Evolutionary conservation across 75 land plant genomes (phyloP).

Genomic region (Sequoia sempervirens): DNA sequence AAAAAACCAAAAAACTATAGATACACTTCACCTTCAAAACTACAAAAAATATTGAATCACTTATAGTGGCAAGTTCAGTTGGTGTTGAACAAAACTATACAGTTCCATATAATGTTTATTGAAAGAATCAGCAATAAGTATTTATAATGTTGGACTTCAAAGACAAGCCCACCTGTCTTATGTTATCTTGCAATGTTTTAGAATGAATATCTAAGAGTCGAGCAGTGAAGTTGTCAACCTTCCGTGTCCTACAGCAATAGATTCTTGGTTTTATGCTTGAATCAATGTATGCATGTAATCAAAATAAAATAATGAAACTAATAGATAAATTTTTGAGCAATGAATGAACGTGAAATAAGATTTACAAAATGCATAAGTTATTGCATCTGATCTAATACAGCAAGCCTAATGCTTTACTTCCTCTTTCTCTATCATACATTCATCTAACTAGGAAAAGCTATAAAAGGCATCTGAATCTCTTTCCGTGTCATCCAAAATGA

Average conservation of each 20-base stretch:
- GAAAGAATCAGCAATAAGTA: neutral
- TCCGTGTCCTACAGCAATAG: conserved; percentile 63
- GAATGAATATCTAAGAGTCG: conserved; percentile 83
- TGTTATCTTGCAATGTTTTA: conserved; percentile 57
- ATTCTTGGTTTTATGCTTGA: conserved; percentile 3
- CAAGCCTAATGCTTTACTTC: neutral
- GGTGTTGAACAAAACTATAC: neutral
- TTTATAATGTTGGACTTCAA: neutral
- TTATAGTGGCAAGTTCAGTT: neutral
- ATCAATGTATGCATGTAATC: neutral
- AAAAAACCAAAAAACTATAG: neutral
- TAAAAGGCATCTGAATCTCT: neutral
- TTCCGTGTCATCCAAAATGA: neutral
- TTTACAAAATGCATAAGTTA: neutral
- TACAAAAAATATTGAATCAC: neutral
- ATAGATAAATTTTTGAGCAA: neutral
- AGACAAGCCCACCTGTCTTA: conserved; percentile 60
- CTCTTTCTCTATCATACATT: neutral
- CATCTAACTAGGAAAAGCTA: neutral
- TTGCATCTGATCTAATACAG: neutral
- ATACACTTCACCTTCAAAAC: neutral
- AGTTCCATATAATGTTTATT: neutral
- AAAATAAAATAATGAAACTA: neutral
- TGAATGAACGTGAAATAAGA: neutral
- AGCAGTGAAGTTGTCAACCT: conserved; percentile 80